Conservation (phyloP, 495 filamentous ascomycete species). For the Jackrogersella minutella region DNA sequence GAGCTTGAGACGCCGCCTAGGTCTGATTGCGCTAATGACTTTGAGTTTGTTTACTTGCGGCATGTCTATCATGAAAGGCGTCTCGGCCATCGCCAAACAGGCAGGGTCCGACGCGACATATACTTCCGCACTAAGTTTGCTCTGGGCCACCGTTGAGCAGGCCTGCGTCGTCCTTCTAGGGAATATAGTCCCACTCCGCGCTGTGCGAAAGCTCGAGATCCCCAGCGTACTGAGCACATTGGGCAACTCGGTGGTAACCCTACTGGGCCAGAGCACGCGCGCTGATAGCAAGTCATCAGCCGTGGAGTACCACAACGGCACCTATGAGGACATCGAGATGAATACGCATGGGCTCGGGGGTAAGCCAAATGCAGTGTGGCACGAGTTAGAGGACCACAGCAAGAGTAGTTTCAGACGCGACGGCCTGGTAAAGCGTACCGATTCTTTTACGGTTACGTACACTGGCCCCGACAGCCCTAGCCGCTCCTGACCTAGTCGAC, state of each 20-base stretch:
- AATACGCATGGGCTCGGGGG: neutral
- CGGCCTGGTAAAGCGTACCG: neutral
- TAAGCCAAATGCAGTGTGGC: neutral
- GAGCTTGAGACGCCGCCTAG: slow-evolving; percentile 8
- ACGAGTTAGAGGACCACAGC: neutral
- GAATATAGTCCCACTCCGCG: neutral
- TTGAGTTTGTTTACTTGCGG: neutral
- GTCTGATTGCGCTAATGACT: slow-evolving; percentile 12
- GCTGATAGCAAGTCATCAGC: neutral
- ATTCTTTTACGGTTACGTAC: neutral
- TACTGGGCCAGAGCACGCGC: neutral
- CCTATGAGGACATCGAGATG: neutral
- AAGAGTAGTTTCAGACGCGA: neutral
- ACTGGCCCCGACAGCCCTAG: neutral
- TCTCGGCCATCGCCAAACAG: neutral
- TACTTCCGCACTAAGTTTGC: neutral
- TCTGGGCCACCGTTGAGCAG: neutral
- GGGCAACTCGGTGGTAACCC: neutral
- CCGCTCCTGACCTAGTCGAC: too few relatives aligned
- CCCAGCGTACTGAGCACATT: neutral
- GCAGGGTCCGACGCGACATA: neutral
- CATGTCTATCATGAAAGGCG: neutral
- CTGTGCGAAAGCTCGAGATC: neutral
- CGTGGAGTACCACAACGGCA: neutral
- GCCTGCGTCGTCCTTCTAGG: neutral